Conservation (phyloP, 352 stramenopile genomes). For the Lagenidium sp. region DNA sequence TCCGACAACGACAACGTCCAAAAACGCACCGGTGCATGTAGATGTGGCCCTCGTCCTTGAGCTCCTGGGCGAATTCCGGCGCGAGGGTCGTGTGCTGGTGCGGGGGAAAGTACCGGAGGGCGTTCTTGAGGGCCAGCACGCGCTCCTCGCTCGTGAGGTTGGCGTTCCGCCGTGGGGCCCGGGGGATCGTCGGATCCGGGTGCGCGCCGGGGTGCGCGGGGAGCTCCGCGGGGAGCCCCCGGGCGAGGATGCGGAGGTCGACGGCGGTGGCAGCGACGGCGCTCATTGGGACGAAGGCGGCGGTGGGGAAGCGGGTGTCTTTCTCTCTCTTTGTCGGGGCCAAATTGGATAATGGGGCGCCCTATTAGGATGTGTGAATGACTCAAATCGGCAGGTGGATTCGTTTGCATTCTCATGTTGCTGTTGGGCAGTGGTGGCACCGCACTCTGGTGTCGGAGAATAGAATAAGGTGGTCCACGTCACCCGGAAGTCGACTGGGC, state of each 20-base stretch:
- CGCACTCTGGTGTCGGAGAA: too few relatives aligned
- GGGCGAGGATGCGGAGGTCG: slow-evolving; percentile 36
- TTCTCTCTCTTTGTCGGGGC: too few relatives aligned
- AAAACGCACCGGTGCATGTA: slow-evolving; percentile 81
- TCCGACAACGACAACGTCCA: background rate
- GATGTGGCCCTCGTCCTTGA: slow-evolving; percentile 84
- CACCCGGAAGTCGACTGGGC: too few relatives aligned
- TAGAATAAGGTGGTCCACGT: too few relatives aligned
- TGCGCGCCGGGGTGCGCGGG: slow-evolving; percentile 43
- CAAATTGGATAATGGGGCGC: too few relatives aligned
- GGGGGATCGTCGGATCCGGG: slow-evolving; percentile 37
- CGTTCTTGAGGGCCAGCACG: slow-evolving; percentile 79
- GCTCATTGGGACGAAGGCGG: background rate
- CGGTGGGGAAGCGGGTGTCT: too few relatives aligned
- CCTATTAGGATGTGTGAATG: too few relatives aligned
- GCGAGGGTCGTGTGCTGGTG: slow-evolving; percentile 57
- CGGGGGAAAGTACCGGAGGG: slow-evolving; percentile 79
- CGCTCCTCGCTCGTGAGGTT: slow-evolving; percentile 49
- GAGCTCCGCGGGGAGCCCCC: slow-evolving; percentile 36
- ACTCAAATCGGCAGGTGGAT: too few relatives aligned
- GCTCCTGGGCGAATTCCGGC: slow-evolving; percentile 81
- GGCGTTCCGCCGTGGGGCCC: slow-evolving; percentile 41
- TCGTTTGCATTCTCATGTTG: too few relatives aligned
- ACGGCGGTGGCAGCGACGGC: slow-evolving; percentile 12
- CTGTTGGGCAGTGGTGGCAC: too few relatives aligned